phyloP scores from a whole-genome alignment of 139 green algal genomes.

The Picochlorum sp. region DNA sequence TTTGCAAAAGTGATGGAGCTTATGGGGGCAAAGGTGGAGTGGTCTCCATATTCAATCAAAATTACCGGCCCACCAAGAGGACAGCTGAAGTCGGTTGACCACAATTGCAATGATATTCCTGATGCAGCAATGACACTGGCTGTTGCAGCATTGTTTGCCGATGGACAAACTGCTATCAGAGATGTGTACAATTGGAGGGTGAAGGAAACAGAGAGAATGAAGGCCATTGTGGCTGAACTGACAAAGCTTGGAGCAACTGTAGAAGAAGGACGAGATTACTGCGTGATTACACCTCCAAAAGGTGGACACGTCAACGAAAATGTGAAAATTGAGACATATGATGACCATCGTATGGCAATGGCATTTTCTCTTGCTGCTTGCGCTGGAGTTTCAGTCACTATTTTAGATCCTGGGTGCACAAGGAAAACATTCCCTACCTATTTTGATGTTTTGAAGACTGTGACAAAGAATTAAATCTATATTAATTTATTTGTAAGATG shows the following conservation, averaged over 20 bases:
- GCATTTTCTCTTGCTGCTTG: conserved; percentile 77
- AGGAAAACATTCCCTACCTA: conserved; percentile 92
- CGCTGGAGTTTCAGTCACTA: conserved; percentile 62
- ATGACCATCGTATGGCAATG: conserved; percentile 96
- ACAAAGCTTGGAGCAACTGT: conserved; percentile 78
- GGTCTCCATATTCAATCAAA: conserved; percentile 81
- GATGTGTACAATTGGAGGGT: conserved; percentile 98
- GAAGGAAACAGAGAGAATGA: conserved; percentile 99
- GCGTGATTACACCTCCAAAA: conserved; percentile 84
- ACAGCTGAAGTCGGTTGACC: conserved; percentile 81
- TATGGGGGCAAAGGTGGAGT: conserved; percentile 92
- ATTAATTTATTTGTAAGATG: background rate
- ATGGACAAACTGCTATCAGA: conserved; percentile 74
- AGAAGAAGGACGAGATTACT: conserved; percentile 90
- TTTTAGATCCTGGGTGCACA: conserved; percentile 86
- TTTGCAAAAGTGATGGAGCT: conserved; percentile 94
- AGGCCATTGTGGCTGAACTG: conserved; percentile 89
- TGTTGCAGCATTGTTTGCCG: conserved; percentile 89
- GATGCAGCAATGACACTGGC: conserved; percentile 98
- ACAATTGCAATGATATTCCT: conserved; percentile 98
- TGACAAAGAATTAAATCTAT: conserved; percentile 30
- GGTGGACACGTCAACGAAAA: conserved; percentile 5
- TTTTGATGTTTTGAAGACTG: conserved; percentile 70
- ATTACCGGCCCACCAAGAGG: conserved; percentile 63
- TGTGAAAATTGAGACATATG: conserved; percentile 83